Evolutionary conservation across 1,284 basidiomycete genomes (phyloP), one percentile per base, ranked within the genome.

Genomic region (Athelia psychrophila): DNA sequence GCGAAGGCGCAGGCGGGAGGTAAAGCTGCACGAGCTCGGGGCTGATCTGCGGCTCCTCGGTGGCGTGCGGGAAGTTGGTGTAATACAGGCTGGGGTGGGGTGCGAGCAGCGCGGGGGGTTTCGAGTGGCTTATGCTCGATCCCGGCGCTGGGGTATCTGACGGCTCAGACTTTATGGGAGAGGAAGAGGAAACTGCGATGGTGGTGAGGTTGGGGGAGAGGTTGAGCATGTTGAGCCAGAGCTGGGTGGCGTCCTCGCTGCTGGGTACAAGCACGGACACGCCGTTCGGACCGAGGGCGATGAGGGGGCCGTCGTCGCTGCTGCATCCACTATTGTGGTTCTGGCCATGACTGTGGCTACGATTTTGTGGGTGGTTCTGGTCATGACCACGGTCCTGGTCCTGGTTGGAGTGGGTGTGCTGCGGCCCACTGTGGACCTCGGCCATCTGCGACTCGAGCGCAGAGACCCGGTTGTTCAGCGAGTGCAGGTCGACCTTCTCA

Each of bases 401-500:
- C n/a, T 42, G 38, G 20, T 22, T 22, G 8, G 16, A 22, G 5
- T 42, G 38, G 6, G 6, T n/a, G 38, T 22, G 20, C 16, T n/a
- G 20, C 6, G 16, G 16, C 16, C 38, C 38, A 22, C 6, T 9
- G 38, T 16, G 5, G 8, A 42, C 6, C 20, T 42, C 8, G 6
- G 38, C 6, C 16, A 42, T n/a, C n/a, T 42, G 38, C 16, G 38
- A n/a, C n/a, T 42, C 38, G 20, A 42, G n/a, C 6, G 20, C 38
- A n/a, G 38, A 42, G 16, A 42, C 16, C n/a, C 38, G 38, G n/a
- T 42, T 42, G 38, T 42, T 42, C n/a, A 42, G 38, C 16, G 38
- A 42, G 38, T 42, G 38, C 38, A 42, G 38, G n/a, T 42, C 38
- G 8, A 42, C 38, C n/a, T 42, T 42, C n/a, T 42, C 38, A n/a